phyloP scores from a whole-genome alignment of 2,329 filamentous ascomycete genomes.

The Hypoxylon sp. region DNA sequence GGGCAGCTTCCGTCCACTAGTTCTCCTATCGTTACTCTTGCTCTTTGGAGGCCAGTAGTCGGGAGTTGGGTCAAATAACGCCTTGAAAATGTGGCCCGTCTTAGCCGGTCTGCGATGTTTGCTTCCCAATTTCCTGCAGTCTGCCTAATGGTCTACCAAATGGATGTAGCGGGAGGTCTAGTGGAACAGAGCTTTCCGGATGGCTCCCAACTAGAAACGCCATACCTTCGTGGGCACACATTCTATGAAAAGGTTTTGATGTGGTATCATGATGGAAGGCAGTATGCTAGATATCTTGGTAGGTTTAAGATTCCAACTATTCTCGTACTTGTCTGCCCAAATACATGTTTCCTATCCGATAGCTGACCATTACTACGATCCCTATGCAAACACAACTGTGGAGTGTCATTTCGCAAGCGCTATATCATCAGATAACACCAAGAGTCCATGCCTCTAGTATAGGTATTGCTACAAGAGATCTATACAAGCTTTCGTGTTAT shows the following conservation, averaged over 20 bases:
- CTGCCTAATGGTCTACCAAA: slow-evolving; percentile 14
- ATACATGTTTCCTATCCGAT: no score
- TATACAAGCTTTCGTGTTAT: background rate
- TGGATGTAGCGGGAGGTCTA: slow-evolving; percentile 1
- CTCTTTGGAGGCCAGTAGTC: background rate
- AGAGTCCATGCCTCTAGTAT: background rate
- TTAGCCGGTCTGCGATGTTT: slow-evolving; percentile 17
- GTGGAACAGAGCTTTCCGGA: background rate
- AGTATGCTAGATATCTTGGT: no score
- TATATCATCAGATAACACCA: background rate
- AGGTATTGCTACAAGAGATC: background rate
- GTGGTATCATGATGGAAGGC: no score
- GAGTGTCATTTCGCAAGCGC: no score
- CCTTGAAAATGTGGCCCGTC: background rate
- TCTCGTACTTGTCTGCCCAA: no score
- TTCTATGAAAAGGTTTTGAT: no score
- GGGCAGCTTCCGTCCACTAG: background rate
- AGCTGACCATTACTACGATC: no score
- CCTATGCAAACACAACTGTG: no score
- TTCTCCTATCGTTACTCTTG: background rate
- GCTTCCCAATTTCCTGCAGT: slow-evolving; percentile 25
- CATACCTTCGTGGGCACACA: background rate
- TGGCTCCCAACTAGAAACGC: background rate
- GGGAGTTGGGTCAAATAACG: background rate
- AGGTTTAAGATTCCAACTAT: no score